A percentile compares a stretch with the other conserved stretches of the same genome.
phyloP scores from a whole-genome alignment of 257 asterid species.

The Solanum chmielewskii region DNA sequence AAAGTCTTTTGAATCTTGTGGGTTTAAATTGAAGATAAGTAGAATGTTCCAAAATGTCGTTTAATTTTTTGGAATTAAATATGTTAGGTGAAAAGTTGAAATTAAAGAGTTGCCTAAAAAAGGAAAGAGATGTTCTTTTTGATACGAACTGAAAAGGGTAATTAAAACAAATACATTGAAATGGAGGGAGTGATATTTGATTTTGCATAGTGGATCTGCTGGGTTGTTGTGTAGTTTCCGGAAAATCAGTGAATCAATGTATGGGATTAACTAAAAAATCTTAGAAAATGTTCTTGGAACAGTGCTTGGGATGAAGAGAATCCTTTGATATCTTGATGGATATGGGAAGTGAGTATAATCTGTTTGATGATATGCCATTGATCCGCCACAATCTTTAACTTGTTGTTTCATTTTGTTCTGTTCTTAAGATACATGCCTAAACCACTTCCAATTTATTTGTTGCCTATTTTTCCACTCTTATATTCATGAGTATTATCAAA shows the following conservation, averaged over 20 bases:
- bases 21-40: neutral
- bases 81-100: neutral
- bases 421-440: neutral
- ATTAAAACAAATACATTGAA: neutral
- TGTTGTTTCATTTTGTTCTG: neutral
- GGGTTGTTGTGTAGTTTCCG: neutral
- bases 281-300: neutral
- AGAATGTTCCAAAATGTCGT: neutral
- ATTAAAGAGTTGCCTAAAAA: neutral
- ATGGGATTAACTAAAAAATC: neutral
- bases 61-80: neutral
- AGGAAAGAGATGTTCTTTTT: neutral
- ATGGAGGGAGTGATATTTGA: neutral
- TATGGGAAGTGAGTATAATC: neutral
- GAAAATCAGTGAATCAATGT: neutral
- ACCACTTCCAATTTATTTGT: neutral
- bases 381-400: neutral
- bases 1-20: neutral
- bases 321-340: neutral
- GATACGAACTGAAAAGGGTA: neutral
- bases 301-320: neutral
- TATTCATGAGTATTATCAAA: neutral
- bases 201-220: neutral
- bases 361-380: neutral
- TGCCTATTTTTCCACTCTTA: neutral